A percentile compares a stretch with the other conserved stretches of the same genome.
Conservation (phyloP, 257 asterid genomes). For the Rehmannia glutinosa region DNA sequence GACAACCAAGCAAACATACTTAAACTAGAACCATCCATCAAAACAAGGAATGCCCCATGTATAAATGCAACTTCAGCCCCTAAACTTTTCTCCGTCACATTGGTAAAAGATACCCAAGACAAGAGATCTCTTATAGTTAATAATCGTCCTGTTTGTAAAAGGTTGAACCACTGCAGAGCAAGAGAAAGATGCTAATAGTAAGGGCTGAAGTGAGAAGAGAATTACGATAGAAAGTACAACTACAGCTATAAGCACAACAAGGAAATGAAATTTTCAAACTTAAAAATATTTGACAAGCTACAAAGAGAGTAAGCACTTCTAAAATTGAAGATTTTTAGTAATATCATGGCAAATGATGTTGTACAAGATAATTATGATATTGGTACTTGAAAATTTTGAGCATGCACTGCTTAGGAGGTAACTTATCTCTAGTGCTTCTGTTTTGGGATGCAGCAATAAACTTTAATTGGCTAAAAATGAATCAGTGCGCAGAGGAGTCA, state of each 20-base stretch:
- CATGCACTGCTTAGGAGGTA: neutral
- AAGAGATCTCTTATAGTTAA: constrained; percentile 92
- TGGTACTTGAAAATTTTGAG: neutral
- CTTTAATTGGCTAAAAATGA: neutral
- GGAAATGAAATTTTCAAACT: neutral
- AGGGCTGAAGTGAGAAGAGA: constrained; percentile 3
- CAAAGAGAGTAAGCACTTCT: neutral
- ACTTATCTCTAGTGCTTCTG: neutral
- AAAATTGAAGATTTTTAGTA: neutral
- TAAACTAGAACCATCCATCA: constrained; percentile 81
- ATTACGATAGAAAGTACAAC: neutral
- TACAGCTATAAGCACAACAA: neutral
- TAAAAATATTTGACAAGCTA: neutral
- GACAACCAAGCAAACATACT: constrained; percentile 37
- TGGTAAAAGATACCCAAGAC: constrained; percentile 87
- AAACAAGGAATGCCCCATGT: constrained; percentile 82
- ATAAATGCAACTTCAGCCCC: constrained; percentile 62
- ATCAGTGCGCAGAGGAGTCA: neutral
- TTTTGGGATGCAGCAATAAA: neutral
- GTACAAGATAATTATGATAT: neutral
- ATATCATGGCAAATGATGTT: neutral
- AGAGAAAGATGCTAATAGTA: constrained; percentile 15
- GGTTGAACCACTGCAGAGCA: constrained; percentile 88
- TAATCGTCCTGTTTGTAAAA: constrained; percentile 64
- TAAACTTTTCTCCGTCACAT: constrained; percentile 49